Conservation (phyloP, 345 rosid genomes). For the Populus ilicifolia region DNA sequence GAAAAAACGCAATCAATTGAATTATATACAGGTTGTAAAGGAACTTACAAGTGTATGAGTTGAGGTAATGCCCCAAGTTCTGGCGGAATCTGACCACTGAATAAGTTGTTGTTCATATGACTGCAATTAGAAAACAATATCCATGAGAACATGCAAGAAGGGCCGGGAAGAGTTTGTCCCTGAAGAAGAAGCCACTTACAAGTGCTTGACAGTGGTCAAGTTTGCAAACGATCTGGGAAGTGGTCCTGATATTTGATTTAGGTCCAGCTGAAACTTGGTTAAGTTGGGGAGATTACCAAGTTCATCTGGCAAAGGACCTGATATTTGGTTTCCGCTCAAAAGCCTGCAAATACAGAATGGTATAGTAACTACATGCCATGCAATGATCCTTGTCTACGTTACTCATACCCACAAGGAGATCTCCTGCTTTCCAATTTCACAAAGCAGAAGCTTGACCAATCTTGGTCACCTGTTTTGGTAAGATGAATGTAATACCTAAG, state of each 20-base stretch:
- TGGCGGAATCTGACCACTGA: constrained; percentile 46
- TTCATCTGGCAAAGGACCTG: constrained; percentile 43
- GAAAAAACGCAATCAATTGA: neutral
- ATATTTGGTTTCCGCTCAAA: constrained; percentile 45
- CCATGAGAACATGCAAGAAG: neutral
- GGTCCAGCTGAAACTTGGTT: constrained; percentile 35
- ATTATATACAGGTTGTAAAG: neutral
- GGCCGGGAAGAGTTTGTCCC: neutral
- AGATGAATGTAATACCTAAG: too few species aligned
- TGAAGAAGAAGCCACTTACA: constrained; percentile 28
- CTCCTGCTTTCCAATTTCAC: neutral
- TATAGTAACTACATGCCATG: neutral
- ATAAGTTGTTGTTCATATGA: constrained; percentile 52
- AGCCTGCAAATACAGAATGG: constrained; percentile 26
- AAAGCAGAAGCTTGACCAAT: too few species aligned
- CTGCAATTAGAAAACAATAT: constrained; percentile 17
- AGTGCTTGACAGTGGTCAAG: constrained; percentile 27
- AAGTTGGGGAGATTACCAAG: constrained; percentile 43
- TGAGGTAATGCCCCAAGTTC: constrained; percentile 33
- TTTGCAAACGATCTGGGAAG: constrained; percentile 40
- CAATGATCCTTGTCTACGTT: too few species aligned
- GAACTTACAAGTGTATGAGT: constrained; percentile 43
- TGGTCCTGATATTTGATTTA: constrained; percentile 34
- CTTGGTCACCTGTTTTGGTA: too few species aligned
- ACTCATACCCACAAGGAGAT: neutral